These are phyloP conservation scores for Nigrospora sphaerica DNA, from an alignment of 2,329 filamentous ascomycete species.

Conservation along the genomic window DNA sequence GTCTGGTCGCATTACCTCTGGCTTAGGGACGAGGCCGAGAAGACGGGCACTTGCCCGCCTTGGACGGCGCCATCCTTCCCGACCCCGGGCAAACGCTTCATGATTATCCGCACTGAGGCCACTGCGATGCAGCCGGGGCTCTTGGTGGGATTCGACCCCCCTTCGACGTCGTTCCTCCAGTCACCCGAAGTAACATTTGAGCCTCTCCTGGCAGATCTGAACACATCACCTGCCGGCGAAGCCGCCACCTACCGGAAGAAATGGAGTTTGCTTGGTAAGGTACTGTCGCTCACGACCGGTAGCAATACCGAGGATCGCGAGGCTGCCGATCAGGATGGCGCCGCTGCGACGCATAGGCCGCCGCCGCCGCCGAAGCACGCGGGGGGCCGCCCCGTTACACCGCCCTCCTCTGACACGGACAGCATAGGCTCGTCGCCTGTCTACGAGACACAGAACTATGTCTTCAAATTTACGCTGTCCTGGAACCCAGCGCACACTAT, in stretches of 20 bases:
- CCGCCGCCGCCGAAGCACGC: conserved; percentile 29
- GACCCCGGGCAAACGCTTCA: conserved; percentile 75
- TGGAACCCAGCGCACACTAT: conserved; percentile 49
- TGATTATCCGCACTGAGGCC: conserved; percentile 79
- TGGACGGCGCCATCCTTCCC: conserved; percentile 79
- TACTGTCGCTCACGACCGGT: conserved; percentile 40
- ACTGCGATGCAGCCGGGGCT: conserved; percentile 39
- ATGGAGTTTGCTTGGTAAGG: conserved; percentile 58
- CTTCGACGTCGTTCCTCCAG: conserved; percentile 19
- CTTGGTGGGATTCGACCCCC: conserved; percentile 42
- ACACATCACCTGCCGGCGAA: neutral
- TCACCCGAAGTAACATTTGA: conserved; percentile 11
- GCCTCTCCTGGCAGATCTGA: conserved; percentile 16
- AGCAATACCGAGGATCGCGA: conserved; percentile 40
- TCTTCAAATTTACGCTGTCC: conserved; percentile 70
- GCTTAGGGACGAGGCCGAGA: conserved; percentile 61
- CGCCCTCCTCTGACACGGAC: conserved; percentile 39
- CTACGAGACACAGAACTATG: conserved; percentile 50
- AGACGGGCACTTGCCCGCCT: conserved; percentile 45
- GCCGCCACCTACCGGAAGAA: conserved; percentile 42
- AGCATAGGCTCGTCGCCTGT: conserved; percentile 49
- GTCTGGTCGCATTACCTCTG: conserved; percentile 77
- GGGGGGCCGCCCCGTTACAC: conserved; percentile 17
- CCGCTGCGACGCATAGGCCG: conserved; percentile 32
- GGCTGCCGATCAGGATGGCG: conserved; percentile 40